A percentile compares a stretch with the other conserved stretches of the same genome.
These are phyloP conservation scores for Polychaeton citri DNA, from an alignment of 2,329 filamentous ascomycete genomes.

Conservation along the genomic window DNA sequence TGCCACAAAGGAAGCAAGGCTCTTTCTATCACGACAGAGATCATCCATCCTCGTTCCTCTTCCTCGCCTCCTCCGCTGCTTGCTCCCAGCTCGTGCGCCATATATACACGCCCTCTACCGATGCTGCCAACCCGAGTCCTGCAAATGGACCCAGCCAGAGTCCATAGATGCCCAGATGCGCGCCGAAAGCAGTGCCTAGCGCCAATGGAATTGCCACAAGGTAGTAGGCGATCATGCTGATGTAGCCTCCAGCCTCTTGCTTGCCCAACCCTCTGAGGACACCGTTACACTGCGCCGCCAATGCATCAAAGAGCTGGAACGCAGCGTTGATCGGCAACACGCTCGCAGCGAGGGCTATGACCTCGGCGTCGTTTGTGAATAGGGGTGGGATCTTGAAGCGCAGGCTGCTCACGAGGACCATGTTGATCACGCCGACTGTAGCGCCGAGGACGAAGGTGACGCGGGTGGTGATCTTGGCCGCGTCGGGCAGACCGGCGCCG, in stretches of 20 bases:
- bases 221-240: conserved; percentile 81
- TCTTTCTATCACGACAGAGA: not conserved
- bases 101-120: conserved; percentile 45
- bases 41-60: conserved; percentile 36
- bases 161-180: conserved; percentile 64
- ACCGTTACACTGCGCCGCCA: conserved; percentile 69
- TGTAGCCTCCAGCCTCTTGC: conserved; percentile 80
- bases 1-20: not conserved
- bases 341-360: conserved; percentile 49
- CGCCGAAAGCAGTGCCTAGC: conserved; percentile 62
- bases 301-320: conserved; percentile 80
- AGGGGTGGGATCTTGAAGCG: conserved; percentile 63
- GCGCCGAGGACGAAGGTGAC: conserved; percentile 57
- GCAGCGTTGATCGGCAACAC: conserved; percentile 71
- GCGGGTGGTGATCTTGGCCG: conserved; percentile 67
- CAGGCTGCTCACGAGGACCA: conserved; percentile 53
- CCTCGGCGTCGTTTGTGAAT: conserved; percentile 56
- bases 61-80: conserved; percentile 47
- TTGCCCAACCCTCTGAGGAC: conserved; percentile 75
- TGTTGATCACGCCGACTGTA: conserved; percentile 66
- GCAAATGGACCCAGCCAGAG: conserved; percentile 57
- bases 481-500: conserved; percentile 67
- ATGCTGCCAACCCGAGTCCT: conserved; percentile 49
- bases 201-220: conserved; percentile 71
- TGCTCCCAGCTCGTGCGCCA: conserved; percentile 41